Evolutionary conservation across 352 stramenopile species (phyloP).

Genomic region (Globisporangium paroecandrum): DNA sequence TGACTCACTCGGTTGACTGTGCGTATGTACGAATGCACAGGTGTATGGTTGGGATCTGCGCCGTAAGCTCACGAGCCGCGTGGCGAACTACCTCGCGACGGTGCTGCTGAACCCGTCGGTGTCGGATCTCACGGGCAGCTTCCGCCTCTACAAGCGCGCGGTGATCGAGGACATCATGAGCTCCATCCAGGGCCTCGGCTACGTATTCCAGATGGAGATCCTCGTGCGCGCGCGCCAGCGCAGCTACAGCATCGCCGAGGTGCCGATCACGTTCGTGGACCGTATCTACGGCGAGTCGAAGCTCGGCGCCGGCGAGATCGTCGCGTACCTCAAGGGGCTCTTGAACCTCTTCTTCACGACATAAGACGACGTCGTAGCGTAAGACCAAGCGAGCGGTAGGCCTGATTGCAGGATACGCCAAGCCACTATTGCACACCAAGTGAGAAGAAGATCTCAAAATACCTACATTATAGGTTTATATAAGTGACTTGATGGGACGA

Average conservation of each 20-base stretch:
- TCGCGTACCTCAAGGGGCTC: conserved; percentile 95
- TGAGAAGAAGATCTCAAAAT: conserved; percentile 13
- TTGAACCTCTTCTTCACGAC: conserved; percentile 96
- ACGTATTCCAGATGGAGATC: conserved; percentile 99
- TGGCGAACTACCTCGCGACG: conserved; percentile 97
- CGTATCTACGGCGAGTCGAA: conserved; percentile 98
- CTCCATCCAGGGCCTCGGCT: conserved; percentile 86
- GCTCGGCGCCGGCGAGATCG: conserved; percentile 96
- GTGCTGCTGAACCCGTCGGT: conserved; percentile 94
- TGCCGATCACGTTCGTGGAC: conserved; percentile 98
- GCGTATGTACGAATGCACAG: conserved; percentile 26
- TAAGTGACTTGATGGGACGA: conserved; percentile 9
- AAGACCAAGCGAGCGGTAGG: not conserved
- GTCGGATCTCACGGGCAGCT: conserved; percentile 96
- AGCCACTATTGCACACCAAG: not conserved
- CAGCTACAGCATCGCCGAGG: conserved; percentile 92
- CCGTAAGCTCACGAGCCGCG: conserved; percentile 95
- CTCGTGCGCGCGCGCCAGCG: conserved; percentile 92
- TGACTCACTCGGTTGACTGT: not conserved
- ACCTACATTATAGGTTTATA: conserved; percentile 17
- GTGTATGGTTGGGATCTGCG: conserved; percentile 96
- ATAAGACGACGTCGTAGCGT: conserved; percentile 28
- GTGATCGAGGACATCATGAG: conserved; percentile 95
- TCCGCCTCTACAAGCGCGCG: conserved; percentile 95
- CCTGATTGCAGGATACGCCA: not conserved